Evolutionary conservation across 2,329 filamentous ascomycete species (phyloP).

Genomic region (Leptographium flavum): DNA sequence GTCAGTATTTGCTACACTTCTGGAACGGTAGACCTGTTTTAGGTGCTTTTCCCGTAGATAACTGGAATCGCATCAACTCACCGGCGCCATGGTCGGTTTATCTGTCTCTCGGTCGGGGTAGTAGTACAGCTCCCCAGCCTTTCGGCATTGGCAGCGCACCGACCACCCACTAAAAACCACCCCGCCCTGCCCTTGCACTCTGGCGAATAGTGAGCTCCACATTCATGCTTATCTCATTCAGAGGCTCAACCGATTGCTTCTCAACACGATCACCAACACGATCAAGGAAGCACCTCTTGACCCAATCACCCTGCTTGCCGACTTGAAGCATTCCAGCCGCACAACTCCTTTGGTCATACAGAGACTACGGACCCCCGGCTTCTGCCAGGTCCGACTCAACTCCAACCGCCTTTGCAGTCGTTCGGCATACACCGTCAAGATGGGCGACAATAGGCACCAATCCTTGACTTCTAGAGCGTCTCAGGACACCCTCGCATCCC

Average conservation of each 20-base stretch:
- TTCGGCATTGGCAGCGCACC: not conserved
- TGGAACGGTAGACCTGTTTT: no score
- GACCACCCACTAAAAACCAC: not conserved
- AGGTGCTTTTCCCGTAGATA: no score
- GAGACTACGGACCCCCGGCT: not conserved
- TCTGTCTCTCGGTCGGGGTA: no score
- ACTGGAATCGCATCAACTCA: no score
- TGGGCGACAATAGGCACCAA: conserved; percentile 11
- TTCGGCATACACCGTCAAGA: not conserved
- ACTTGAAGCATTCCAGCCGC: no score
- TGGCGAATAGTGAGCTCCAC: conserved; percentile 16
- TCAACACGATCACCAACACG: not conserved
- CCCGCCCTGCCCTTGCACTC: not conserved
- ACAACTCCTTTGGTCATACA: no score
- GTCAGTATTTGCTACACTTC: not conserved
- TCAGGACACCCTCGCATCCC: conserved; percentile 44
- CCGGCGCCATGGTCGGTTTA: no score
- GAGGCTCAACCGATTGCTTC: not conserved
- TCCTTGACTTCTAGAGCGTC: conserved; percentile 26
- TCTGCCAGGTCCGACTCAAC: not conserved
- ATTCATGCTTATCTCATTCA: not conserved
- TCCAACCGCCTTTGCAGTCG: no score
- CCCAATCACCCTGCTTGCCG: no score
- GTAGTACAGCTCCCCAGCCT: not conserved
- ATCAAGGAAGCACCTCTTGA: not conserved